These are phyloP conservation scores for Alnus rubra DNA, from an alignment of 306 rosid species.

Conservation along the genomic window DNA sequence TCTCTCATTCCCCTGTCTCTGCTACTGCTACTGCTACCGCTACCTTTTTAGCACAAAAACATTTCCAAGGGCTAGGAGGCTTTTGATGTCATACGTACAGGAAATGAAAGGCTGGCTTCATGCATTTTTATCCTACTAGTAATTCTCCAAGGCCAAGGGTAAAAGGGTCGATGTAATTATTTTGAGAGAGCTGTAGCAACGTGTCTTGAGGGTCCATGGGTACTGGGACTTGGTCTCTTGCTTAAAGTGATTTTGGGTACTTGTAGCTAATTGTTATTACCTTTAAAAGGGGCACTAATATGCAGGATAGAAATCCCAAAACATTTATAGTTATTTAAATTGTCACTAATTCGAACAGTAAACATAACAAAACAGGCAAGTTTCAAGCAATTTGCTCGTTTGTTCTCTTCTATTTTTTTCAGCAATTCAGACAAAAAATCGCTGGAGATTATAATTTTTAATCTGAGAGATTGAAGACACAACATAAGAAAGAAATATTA, in stretches of 20 bases:
- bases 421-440: no score
- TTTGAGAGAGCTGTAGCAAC: not conserved
- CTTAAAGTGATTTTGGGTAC: not conserved
- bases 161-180: not conserved
- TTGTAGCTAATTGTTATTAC: not conserved
- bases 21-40: not conserved
- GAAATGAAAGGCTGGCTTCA: not conserved
- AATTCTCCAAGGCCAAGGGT: not conserved
- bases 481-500: no score
- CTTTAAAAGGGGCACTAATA: no score
- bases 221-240: not conserved
- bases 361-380: no score
- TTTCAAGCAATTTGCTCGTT: no score
- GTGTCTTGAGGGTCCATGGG: not conserved
- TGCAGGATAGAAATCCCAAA: no score
- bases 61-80: not conserved
- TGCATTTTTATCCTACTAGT: constrained; percentile 4
- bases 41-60: not conserved
- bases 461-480: no score
- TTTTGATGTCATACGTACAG: constrained; percentile 9
- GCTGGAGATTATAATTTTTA: no score
- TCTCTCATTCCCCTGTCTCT: constrained; percentile 15
- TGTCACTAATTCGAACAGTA: no score
- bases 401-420: no score
- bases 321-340: no score